phyloP scores from a whole-genome alignment of 352 stramenopile genomes.

The Pythium periplocum region DNA sequence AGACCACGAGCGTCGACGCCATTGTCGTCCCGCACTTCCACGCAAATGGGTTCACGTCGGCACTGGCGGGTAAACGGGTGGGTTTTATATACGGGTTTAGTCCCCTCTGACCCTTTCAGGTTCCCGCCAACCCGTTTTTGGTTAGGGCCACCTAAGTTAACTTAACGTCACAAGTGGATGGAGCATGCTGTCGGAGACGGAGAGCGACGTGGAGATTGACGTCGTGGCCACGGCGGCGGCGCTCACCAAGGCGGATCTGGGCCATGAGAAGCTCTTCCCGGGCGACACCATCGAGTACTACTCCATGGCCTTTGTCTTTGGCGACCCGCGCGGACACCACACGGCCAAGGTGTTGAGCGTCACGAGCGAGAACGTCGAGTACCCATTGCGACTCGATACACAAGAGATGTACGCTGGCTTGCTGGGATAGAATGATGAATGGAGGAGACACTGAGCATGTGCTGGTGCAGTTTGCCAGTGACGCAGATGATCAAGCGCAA shows the following conservation, averaged over 20 bases:
- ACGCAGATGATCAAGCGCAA: conserved; percentile 73
- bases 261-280: conserved; percentile 49
- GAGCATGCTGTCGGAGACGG: too few species aligned
- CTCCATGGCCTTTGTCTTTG: conserved; percentile 72
- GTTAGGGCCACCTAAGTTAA: background rate
- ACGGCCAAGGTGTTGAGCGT: conserved; percentile 57
- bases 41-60: too few species aligned
- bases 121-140: conserved; percentile 21
- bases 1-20: conserved; percentile 40
- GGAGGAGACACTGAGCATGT: conserved; percentile 6
- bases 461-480: conserved; percentile 35
- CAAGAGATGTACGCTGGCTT: conserved; percentile 57
- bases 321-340: conserved; percentile 57
- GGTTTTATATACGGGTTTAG: too few species aligned
- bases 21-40: background rate
- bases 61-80: too few species aligned
- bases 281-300: conserved; percentile 79
- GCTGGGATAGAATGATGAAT: conserved; percentile 1
- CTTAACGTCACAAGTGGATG: background rate
- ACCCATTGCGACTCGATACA: conserved; percentile 57
- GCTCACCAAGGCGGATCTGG: conserved; percentile 52
- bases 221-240: conserved; percentile 12
- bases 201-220: conserved; percentile 3
- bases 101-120: conserved; percentile 1
- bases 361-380: conserved; percentile 34